Conservation (phyloP, 202 grass and related monocot genomes). For the Eragrostis tef region DNA sequence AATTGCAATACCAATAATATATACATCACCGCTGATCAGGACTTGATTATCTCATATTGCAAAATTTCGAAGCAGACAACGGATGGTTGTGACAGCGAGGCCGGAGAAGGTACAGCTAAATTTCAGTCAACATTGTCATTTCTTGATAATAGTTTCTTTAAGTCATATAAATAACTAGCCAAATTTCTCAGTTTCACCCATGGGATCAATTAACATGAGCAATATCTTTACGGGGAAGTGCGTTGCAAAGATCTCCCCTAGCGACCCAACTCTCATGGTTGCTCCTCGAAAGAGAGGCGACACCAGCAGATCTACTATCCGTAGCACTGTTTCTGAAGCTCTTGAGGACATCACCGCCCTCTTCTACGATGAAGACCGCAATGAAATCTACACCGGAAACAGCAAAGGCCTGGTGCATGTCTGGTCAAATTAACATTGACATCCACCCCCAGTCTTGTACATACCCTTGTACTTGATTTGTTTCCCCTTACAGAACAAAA, state of each 20-base stretch:
- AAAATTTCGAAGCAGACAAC: slow-evolving; percentile 42
- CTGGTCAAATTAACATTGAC: slow-evolving; percentile 63
- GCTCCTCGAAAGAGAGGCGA: slow-evolving; percentile 55
- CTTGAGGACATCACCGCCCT: slow-evolving; percentile 73
- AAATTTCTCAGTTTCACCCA: slow-evolving; percentile 34
- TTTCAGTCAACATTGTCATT: slow-evolving; percentile 5
- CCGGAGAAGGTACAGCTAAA: slow-evolving; percentile 47
- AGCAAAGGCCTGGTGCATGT: slow-evolving; percentile 72
- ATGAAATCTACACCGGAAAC: slow-evolving; percentile 80
- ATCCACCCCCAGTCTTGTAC: slow-evolving; percentile 25
- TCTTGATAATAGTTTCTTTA: not conserved
- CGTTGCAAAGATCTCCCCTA: slow-evolving; percentile 60
- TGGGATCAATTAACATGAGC: slow-evolving; percentile 77
- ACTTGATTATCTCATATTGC: slow-evolving; percentile 79
- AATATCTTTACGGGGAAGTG: slow-evolving; percentile 77
- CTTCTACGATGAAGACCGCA: slow-evolving; percentile 70
- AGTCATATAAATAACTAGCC: not conserved
- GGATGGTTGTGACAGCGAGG: not conserved
- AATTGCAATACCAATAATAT: slow-evolving; percentile 84
- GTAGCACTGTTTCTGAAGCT: slow-evolving; percentile 62
- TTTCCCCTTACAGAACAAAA: slow-evolving; percentile 1
- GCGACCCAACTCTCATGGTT: slow-evolving; percentile 54
- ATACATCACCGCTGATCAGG: slow-evolving; percentile 74
- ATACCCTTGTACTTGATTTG: slow-evolving; percentile 41
- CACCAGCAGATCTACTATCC: slow-evolving; percentile 54